Evolutionary conservation across 169 alveolate species (phyloP), one percentile per base, ranked within the genome.

Genomic region (Plasmodium coatneyi): DNA sequence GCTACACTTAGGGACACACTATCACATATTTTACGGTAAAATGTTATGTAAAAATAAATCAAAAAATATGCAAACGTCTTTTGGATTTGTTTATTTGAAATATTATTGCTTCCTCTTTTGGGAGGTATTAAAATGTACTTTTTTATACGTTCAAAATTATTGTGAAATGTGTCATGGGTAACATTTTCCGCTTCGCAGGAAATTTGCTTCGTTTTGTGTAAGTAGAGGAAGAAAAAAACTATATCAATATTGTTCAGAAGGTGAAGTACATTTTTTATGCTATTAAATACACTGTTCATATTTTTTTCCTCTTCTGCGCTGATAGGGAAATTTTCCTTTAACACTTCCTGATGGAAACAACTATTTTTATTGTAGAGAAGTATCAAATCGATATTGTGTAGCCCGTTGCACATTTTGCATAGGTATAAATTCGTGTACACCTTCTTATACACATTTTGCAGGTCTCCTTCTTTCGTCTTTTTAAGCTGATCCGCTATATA

Each of bases 341-440:
- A 79, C 19, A 87, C 25, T 30, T 91, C 66, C 41, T 81, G 14
- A 91, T 91, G 92, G 76, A 91, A 91, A 39, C 7, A 2, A 41
- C 92, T 91, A 7, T 81, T 81, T 43, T 91, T 82, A 54, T 91
- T 91, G 60, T 91, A 81, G 32, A 91, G 80, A 34, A 91, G 54
- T 19, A 91, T 91, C 54, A 91, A 71, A 91, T 91, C 95, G 5
- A 91, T 91, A 49, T 91, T 91, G 71, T 91, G 95, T 41, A 91
- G 43, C 4, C 95, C 95, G 12, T 30, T 49, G 82, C 95, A 91
- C 52, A 43, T 49, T 80, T 91, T 81, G 71, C 95, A 91, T 82
- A 81, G 72, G 39, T 80, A 39, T n/a, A 91, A 30, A 71, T 81
- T 91, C 41, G 52, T 81, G 56, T 91, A 91, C 36, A 60, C 71